These are phyloP conservation scores for Irpex sp. DNA, from an alignment of 1,284 basidiomycete genomes.

Conservation along the genomic window DNA sequence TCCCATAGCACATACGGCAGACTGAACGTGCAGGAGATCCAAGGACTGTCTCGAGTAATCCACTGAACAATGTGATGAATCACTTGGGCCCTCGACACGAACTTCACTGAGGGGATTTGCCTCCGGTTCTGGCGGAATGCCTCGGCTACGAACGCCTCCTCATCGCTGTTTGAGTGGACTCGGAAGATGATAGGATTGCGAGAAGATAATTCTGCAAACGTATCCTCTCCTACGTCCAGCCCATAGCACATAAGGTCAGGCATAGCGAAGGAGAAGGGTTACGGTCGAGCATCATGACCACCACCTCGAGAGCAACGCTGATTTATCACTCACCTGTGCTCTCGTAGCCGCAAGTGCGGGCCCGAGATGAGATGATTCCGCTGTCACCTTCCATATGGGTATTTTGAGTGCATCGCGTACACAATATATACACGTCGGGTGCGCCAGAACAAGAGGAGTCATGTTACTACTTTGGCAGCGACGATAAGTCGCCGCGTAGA, in stretches of 20 bases:
- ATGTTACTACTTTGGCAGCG: neutral
- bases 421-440: neutral
- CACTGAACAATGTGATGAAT: neutral
- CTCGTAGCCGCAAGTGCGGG: neutral
- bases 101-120: neutral
- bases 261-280: neutral
- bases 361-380: neutral
- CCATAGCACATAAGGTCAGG: constrained; percentile 1
- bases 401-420: neutral
- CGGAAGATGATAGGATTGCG: neutral
- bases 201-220: neutral
- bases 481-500: neutral
- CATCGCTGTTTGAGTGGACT: neutral
- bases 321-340: neutral
- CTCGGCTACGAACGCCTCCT: neutral
- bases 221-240: neutral
- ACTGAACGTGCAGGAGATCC: neutral
- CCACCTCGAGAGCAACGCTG: neutral
- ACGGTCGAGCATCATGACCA: neutral
- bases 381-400: neutral
- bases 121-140: neutral
- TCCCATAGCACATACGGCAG: neutral
- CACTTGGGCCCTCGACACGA: neutral
- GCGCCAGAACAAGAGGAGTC: neutral
- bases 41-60: neutral